Evolutionary conservation across 495 filamentous ascomycete species (phyloP).

Genomic region (Penicillium subrubescens): DNA sequence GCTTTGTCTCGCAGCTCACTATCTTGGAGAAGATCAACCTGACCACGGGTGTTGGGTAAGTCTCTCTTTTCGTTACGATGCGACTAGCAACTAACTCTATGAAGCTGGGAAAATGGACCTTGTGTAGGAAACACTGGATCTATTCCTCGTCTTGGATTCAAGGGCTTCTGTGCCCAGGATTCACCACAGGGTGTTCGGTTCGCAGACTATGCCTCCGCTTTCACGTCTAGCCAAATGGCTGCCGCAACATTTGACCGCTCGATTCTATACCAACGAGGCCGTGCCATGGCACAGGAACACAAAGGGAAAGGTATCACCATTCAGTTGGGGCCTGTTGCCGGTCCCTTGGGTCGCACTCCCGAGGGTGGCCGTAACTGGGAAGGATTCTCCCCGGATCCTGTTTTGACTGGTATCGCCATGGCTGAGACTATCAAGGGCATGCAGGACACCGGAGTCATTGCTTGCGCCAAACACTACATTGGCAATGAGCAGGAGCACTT

Average conservation of each 20-base stretch:
- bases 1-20: conserved; percentile 9
- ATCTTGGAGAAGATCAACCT: conserved; percentile 17
- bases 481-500: conserved; percentile 58
- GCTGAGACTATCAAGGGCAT: conserved; percentile 56
- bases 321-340: conserved; percentile 51
- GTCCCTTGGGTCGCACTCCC: conserved; percentile 32
- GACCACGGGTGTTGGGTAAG: conserved; percentile 18
- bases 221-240: conserved; percentile 54
- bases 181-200: conserved; percentile 54
- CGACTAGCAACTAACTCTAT: not conserved
- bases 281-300: conserved; percentile 60
- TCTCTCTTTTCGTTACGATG: not conserved
- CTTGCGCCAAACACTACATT: conserved; percentile 61
- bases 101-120: conserved; percentile 44
- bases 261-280: conserved; percentile 65
- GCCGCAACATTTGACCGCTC: conserved; percentile 70
- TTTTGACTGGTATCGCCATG: conserved; percentile 57
- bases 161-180: conserved; percentile 56
- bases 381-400: conserved; percentile 67
- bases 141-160: conserved; percentile 43
- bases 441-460: conserved; percentile 56
- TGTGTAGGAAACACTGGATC: conserved; percentile 76
- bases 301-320: conserved; percentile 52
- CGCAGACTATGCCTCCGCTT: conserved; percentile 53
- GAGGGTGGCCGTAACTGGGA: conserved; percentile 66